A percentile compares a stretch with the other conserved stretches of the same genome.
phyloP scores from a whole-genome alignment of 768 basidiomycete species.

The Lyophyllum shimeji region DNA sequence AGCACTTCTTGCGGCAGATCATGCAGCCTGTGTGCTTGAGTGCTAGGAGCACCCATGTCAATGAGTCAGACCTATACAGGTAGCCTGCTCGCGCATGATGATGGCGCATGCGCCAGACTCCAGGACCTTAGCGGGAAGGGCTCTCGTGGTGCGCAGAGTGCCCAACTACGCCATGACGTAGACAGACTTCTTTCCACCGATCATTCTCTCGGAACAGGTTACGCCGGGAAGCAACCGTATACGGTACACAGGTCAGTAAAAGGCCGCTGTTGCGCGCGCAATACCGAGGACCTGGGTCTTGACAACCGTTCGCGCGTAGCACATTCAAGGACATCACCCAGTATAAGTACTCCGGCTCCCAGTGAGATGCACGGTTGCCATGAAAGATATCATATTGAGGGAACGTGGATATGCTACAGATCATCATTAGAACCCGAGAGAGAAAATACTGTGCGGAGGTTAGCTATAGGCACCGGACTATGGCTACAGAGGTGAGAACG shows the following conservation, averaged over 20 bases:
- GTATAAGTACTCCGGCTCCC: neutral
- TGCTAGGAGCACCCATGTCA: neutral
- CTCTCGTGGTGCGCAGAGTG: too few species aligned
- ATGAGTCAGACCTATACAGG: neutral
- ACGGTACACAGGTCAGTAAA: neutral
- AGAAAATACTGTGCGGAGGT: neutral
- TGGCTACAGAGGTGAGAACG: constrained; percentile 23
- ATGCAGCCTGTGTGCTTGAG: too few species aligned
- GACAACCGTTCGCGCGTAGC: neutral
- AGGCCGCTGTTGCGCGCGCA: neutral
- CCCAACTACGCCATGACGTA: neutral
- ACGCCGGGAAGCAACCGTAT: neutral
- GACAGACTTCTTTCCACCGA: neutral
- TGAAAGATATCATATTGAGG: neutral
- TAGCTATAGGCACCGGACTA: constrained; percentile 19
- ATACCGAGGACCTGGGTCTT: neutral
- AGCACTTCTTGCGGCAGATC: neutral
- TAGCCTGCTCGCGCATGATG: neutral
- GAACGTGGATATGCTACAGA: neutral
- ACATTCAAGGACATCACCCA: neutral
- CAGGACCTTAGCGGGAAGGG: neutral
- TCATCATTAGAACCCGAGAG: neutral
- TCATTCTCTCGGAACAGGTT: neutral
- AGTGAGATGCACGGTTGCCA: neutral
- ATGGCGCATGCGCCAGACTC: neutral